phyloP scores from a whole-genome alignment of 208 protist species.

The Acanthamoeba polyphaga region DNA sequence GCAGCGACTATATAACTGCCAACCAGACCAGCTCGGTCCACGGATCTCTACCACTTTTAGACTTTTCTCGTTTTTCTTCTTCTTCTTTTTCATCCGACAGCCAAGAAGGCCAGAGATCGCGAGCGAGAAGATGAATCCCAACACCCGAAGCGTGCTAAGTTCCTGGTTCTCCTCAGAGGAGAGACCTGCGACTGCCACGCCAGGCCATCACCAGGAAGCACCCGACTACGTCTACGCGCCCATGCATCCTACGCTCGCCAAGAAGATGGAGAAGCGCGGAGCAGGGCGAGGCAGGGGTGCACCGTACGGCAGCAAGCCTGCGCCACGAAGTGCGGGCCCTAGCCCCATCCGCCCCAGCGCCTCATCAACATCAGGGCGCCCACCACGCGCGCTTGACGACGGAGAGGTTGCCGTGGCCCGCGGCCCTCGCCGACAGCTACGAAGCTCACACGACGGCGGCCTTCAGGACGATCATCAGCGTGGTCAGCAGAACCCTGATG shows the following conservation, averaged over 20 bases:
- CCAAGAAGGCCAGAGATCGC: not conserved
- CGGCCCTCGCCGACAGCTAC: not conserved
- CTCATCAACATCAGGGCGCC: not conserved
- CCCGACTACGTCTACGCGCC: slow-evolving; percentile 55
- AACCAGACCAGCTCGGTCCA: not conserved
- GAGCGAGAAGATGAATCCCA: slow-evolving; percentile 42
- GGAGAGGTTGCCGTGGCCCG: not conserved
- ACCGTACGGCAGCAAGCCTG: not conserved
- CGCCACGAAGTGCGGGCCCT: not conserved
- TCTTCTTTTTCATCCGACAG: not conserved
- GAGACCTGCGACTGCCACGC: not conserved
- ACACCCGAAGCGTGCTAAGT: slow-evolving; percentile 35
- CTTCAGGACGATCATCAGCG: not conserved
- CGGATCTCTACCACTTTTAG: not conserved
- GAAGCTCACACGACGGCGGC: not conserved
- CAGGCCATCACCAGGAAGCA: not conserved
- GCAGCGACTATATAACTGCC: not conserved
- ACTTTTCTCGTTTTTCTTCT: not conserved
- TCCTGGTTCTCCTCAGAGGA: slow-evolving; percentile 44
- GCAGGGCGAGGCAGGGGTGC: not conserved
- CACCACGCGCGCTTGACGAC: not conserved
- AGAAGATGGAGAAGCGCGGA: slow-evolving; percentile 38
- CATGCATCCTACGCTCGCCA: slow-evolving; percentile 5
- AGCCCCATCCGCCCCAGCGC: not conserved
- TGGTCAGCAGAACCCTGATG: too few species aligned